Percentiles rank a stretch among this genome's conserved stretches.
Evolutionary conservation across 2,329 filamentous ascomycete genomes (phyloP).

Genomic region (Calonectria pteridis): DNA sequence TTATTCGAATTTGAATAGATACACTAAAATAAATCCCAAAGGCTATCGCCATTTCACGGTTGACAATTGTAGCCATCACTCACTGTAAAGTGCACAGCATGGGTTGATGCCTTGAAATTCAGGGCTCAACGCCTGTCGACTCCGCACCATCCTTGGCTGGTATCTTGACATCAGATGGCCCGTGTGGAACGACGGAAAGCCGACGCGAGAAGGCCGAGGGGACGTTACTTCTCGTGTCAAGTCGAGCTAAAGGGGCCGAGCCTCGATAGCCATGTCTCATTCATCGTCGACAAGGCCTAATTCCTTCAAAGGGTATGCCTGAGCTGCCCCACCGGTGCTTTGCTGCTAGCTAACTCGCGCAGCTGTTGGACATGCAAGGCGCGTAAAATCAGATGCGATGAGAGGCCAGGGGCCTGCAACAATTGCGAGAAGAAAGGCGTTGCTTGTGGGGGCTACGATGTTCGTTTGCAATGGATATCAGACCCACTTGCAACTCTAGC

Average conservation of each 20-base stretch:
- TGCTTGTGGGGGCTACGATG: constrained; percentile 22
- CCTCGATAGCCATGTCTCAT: neutral
- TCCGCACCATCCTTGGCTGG: neutral
- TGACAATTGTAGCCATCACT: neutral
- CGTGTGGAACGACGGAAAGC: neutral
- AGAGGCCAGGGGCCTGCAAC: constrained; percentile 17
- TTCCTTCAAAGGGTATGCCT: constrained; percentile 15
- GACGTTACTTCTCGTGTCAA: neutral
- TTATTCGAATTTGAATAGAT: neutral
- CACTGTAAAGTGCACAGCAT: neutral
- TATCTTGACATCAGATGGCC: neutral
- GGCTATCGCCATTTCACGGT: neutral
- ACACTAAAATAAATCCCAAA: too few species aligned
- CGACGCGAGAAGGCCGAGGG: too few species aligned
- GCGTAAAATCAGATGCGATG: constrained; percentile 31
- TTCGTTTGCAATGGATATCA: constrained; percentile 26
- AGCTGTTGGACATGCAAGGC: constrained; percentile 34
- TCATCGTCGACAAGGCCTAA: neutral
- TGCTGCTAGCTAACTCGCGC: neutral
- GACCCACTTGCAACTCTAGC: constrained; percentile 8
- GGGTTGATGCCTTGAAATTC: constrained; percentile 14
- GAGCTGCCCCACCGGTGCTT: neutral
- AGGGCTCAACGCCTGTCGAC: neutral
- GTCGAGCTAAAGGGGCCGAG: too few species aligned
- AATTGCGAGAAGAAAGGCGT: constrained; percentile 30